Evolutionary conservation across 139 green algal genomes (phyloP).

Genomic region (Coelastrella sp.): DNA sequence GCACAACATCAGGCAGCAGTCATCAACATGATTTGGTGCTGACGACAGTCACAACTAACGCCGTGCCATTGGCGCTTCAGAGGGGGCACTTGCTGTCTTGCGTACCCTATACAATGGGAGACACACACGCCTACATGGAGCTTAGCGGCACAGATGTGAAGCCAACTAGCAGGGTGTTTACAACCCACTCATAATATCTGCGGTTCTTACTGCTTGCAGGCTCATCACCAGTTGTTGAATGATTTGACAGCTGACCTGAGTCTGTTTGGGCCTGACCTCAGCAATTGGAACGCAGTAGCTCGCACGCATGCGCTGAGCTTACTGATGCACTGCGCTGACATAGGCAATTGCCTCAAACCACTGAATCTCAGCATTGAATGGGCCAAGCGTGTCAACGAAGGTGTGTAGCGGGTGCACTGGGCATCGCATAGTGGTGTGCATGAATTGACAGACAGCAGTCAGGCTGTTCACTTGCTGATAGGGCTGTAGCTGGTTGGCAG

Average conservation of each 20-base stretch:
- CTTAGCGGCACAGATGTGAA: too few species aligned
- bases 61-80: too few species aligned
- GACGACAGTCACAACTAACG: too few species aligned
- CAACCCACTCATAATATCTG: too few species aligned
- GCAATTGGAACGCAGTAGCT: slow-evolving; percentile 45
- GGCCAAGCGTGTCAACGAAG: slow-evolving; percentile 36
- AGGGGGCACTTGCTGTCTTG: too few species aligned
- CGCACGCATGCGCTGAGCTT: slow-evolving; percentile 35
- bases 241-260: slow-evolving; percentile 20
- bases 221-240: slow-evolving; percentile 16
- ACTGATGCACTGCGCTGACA: slow-evolving; percentile 49
- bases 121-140: too few species aligned
- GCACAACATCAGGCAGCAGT: too few species aligned
- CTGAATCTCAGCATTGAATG: not conserved
- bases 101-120: too few species aligned
- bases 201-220: not conserved
- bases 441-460: not conserved
- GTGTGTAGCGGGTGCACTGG: not conserved
- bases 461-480: not conserved
- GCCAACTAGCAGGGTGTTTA: too few species aligned
- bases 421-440: not conserved
- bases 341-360: slow-evolving; percentile 42
- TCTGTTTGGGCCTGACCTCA: slow-evolving; percentile 34
- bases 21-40: too few species aligned
- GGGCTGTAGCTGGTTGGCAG: too few species aligned